Evolutionary conservation across 169 alveolate species (phyloP).

Genomic region (Eimeria brunetti): DNA sequence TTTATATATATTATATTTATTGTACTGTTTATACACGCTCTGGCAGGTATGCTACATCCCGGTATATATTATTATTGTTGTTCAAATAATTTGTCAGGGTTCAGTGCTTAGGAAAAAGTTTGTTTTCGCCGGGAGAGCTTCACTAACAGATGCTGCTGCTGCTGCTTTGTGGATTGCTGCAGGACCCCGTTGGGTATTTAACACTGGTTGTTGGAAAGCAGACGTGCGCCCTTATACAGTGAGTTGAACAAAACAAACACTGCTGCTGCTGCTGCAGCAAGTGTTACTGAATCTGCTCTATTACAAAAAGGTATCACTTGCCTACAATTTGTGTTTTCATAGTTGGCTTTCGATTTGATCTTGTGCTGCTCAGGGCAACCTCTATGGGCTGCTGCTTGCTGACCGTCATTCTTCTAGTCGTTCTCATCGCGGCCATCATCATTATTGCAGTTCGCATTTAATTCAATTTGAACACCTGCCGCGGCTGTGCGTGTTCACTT

Average conservation of each 20-base stretch:
- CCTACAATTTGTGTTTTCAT: not conserved
- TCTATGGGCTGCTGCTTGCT: constrained; percentile 58
- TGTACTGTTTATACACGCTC: too few relatives aligned
- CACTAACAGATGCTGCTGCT: not conserved
- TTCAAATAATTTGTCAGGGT: not conserved
- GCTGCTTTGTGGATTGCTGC: not conserved
- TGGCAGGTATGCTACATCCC: too few relatives aligned
- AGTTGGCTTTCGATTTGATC: not conserved
- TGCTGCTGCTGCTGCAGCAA: too few relatives aligned
- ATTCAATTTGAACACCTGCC: constrained; percentile 13
- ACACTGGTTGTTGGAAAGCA: constrained; percentile 60
- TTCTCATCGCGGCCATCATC: constrained; percentile 45
- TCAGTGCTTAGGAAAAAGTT: not conserved
- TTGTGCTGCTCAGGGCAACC: constrained; percentile 51
- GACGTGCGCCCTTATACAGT: constrained; percentile 74
- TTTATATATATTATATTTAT: too few relatives aligned
- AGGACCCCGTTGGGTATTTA: constrained; percentile 74
- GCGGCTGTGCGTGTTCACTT: not conserved
- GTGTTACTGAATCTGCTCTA: not conserved
- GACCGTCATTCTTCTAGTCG: not conserved
- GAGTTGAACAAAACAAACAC: not conserved
- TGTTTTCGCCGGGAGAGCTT: not conserved
- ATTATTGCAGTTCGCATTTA: constrained; percentile 14
- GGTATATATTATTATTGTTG: too few relatives aligned
- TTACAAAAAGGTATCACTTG: not conserved